These are phyloP conservation scores for Blumeria graminis DNA, from an alignment of 2,329 filamentous ascomycete species.

Conservation along the genomic window DNA sequence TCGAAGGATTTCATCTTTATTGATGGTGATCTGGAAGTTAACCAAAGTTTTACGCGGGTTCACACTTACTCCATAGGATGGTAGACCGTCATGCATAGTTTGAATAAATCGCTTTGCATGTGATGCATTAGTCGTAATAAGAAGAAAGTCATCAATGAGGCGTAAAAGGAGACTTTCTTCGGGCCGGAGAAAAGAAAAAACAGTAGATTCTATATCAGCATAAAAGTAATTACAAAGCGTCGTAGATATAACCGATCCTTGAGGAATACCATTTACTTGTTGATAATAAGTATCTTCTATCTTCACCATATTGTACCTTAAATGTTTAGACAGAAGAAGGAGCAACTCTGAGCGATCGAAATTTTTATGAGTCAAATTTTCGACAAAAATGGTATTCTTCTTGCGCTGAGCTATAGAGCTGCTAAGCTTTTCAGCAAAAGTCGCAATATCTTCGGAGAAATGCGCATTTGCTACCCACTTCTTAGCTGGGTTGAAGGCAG, in stretches of 20 bases:
- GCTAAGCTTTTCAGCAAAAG: constrained; percentile 13
- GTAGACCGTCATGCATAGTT: constrained; percentile 56
- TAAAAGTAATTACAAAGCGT: constrained; percentile 92
- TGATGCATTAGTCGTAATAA: constrained; percentile 46
- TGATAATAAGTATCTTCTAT: constrained; percentile 74
- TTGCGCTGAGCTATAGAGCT: constrained; percentile 14
- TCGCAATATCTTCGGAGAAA: constrained; percentile 9
- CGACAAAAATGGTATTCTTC: constrained; percentile 52
- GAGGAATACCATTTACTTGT: constrained; percentile 74
- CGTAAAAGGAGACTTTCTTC: constrained; percentile 46
- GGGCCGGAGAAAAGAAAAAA: constrained; percentile 39
- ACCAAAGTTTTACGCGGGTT: constrained; percentile 57
- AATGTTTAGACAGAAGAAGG: constrained; percentile 49
- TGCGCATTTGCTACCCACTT: constrained; percentile 13
- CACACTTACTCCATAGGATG: constrained; percentile 58
- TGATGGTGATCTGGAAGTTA: constrained; percentile 49
- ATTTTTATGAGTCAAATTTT: constrained; percentile 33
- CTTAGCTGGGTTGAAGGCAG: constrained; percentile 9
- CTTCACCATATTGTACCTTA: constrained; percentile 66
- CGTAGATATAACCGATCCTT: constrained; percentile 73
- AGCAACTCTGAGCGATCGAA: constrained; percentile 37
- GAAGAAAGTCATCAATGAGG: constrained; percentile 77
- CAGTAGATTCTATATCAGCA: constrained; percentile 51
- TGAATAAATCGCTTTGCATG: constrained; percentile 52
- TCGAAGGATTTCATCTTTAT: constrained; percentile 26